Conservation (phyloP, 768 basidiomycete genomes). For the Xerocomus potaroensis region DNA sequence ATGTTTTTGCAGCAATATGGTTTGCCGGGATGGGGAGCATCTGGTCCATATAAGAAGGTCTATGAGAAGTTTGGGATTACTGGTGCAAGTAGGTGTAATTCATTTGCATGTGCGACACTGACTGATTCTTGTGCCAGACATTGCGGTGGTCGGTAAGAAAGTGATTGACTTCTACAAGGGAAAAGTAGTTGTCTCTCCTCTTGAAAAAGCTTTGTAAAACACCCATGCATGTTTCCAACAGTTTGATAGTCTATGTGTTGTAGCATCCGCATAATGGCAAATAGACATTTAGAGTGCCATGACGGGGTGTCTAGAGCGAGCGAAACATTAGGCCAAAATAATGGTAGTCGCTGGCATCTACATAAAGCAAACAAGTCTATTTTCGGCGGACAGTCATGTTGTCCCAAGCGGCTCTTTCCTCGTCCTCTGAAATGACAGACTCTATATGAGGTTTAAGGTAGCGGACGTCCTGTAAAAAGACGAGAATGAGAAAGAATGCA, state of each 20-base stretch:
- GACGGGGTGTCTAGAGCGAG: too few relatives aligned
- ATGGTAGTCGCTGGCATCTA: constrained; percentile 21
- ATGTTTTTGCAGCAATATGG: constrained; percentile 57
- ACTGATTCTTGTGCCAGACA: constrained; percentile 41
- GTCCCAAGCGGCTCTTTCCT: constrained; percentile 82
- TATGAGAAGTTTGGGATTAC: constrained; percentile 91
- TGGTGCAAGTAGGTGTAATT: constrained; percentile 52
- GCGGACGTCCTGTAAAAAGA: constrained; percentile 72
- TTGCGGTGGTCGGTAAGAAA: constrained; percentile 81
- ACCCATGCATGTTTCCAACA: not conserved
- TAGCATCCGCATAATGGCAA: constrained; percentile 13
- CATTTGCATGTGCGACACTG: not conserved
- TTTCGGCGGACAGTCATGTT: constrained; percentile 66
- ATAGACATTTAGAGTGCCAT: constrained; percentile 6
- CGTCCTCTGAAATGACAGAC: constrained; percentile 68
- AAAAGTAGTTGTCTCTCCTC: constrained; percentile 66
- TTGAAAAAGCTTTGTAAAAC: constrained; percentile 65
- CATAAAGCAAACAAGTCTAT: constrained; percentile 36
- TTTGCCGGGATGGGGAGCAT: constrained; percentile 75
- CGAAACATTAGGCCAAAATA: constrained; percentile 15
- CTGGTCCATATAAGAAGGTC: constrained; percentile 85
- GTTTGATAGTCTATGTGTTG: constrained; percentile 4
- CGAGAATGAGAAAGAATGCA: constrained; percentile 9
- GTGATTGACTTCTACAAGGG: constrained; percentile 83
- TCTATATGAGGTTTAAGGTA: constrained; percentile 80